These are phyloP conservation scores for Lepidopterella palustris DNA, from an alignment of 495 filamentous ascomycete genomes.

Conservation along the genomic window DNA sequence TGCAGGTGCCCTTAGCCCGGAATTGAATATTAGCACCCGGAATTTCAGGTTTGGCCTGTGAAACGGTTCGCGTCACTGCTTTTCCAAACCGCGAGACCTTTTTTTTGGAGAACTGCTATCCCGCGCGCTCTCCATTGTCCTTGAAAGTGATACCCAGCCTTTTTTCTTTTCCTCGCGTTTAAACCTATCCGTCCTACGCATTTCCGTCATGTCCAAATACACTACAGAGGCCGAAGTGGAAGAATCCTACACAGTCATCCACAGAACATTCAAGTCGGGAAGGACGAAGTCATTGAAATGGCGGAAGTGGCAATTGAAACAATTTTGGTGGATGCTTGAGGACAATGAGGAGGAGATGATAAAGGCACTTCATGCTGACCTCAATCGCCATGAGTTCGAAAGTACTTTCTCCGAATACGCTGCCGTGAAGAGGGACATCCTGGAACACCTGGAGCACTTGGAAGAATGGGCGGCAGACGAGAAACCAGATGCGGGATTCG, in stretches of 20 bases:
- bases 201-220: not conserved
- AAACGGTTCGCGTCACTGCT: too few species aligned
- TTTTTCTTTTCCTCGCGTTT: too few species aligned
- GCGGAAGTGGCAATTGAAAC: constrained; percentile 7
- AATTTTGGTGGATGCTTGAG: constrained; percentile 8
- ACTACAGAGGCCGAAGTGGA: not conserved
- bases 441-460: constrained; percentile 8
- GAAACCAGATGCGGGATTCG: constrained; percentile 14
- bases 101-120: too few species aligned
- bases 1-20: too few species aligned
- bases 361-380: constrained; percentile 12
- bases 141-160: too few species aligned
- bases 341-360: constrained; percentile 15
- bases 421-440: constrained; percentile 10
- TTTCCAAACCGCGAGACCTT: too few species aligned
- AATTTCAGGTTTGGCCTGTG: too few species aligned
- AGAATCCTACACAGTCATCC: not conserved
- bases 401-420: not conserved
- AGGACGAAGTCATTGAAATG: constrained; percentile 2
- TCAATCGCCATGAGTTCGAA: constrained; percentile 3
- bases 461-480: constrained; percentile 25
- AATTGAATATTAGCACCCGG: too few species aligned
- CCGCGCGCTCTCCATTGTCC: too few species aligned
- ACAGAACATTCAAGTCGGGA: not conserved
- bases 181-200: too few species aligned